These are phyloP conservation scores for Penicillium sp. DNA, from an alignment of 2,329 filamentous ascomycete species.

Conservation along the genomic window DNA sequence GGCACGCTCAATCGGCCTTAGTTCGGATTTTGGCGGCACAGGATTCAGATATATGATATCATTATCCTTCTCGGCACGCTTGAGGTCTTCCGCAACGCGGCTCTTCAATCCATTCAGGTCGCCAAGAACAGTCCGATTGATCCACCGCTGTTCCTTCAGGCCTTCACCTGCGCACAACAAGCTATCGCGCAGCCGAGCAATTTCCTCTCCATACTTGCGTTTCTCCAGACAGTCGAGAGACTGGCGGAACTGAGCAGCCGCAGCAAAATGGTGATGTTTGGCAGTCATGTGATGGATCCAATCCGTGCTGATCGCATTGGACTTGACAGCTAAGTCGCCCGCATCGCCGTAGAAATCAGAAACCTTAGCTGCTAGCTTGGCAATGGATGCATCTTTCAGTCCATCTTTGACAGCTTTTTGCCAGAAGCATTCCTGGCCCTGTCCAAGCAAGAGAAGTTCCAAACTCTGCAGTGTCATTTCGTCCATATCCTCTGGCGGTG, in stretches of 20 bases:
- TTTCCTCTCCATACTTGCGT: slow-evolving; percentile 90
- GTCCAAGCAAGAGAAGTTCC: slow-evolving; percentile 77
- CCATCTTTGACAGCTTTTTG: slow-evolving; percentile 92
- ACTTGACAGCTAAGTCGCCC: slow-evolving; percentile 80
- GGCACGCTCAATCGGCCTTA: slow-evolving; percentile 79
- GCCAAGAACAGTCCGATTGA: slow-evolving; percentile 75
- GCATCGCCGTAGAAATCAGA: slow-evolving; percentile 85
- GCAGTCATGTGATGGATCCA: slow-evolving; percentile 98
- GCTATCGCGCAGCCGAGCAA: slow-evolving; percentile 78
- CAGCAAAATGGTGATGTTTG: slow-evolving; percentile 96
- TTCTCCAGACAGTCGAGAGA: slow-evolving; percentile 91
- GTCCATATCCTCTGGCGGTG: slow-evolving; percentile 95
- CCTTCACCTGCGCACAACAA: slow-evolving; percentile 79
- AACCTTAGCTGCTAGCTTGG: slow-evolving; percentile 84
- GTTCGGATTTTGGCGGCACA: slow-evolving; percentile 82
- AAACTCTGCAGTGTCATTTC: slow-evolving; percentile 77
- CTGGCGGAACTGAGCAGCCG: slow-evolving; percentile 87
- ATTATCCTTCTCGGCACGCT: slow-evolving; percentile 91
- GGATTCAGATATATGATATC: slow-evolving; percentile 86
- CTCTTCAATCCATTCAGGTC: slow-evolving; percentile 81
- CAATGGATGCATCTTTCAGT: slow-evolving; percentile 87
- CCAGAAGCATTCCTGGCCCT: slow-evolving; percentile 98
- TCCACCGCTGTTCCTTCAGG: slow-evolving; percentile 74
- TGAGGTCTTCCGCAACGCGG: slow-evolving; percentile 79
- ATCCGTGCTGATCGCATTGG: slow-evolving; percentile 81